Base-by-base conservation (phyloP, 441 rosid species). In the Aleurites moluccanus region DNA sequence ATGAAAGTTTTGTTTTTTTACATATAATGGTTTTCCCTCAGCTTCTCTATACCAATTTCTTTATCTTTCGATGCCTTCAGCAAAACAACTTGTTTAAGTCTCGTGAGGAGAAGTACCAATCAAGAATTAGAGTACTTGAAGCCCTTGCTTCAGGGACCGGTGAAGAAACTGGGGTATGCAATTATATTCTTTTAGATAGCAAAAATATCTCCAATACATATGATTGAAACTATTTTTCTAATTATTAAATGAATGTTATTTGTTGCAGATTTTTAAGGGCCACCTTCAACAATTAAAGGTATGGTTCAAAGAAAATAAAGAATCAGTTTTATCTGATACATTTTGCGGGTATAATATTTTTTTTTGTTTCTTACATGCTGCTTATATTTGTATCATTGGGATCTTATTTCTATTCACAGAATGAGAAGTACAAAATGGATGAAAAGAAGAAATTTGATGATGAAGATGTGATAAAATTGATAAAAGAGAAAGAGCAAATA, bases 91-190 rank as follows among this genome's bases (percentile, higher is more conserved):
- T 91, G 70, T 85, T 82, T 73, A 90, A 87, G 87, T 85, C 86
- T 64, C 92, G 97, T 45, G 99, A 96, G 76, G 98, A 92, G 82
- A 96, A 91, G 87, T 92, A 86, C 77, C 92, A 86, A 77, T 87
- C 92, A 59, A 91, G 91, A 82, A 83, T 92, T 62, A 88, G 83
- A 76, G 94, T 92, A 57, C 98, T 95, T 53, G 98, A 95, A 83
- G 89, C 94, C 76, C 91, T 95, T 73, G 98, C 96, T 68, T 84
- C 91, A 49, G 97, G 89, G 49, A 76, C 80, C 40, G 82, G 83
- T 35, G 92, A 89, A 69, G 96, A 88, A 59, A 81, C 86, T 10
- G 86, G 85, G 96, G 98, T 94, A 79, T 74, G 66, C 70, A 72
- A 73, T 23, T 81, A 9, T 13, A 14, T 64, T 33, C 10, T 67